These are phyloP conservation scores for Leccinum sublutescens DNA, from an alignment of 768 basidiomycete genomes.

Conservation along the genomic window DNA sequence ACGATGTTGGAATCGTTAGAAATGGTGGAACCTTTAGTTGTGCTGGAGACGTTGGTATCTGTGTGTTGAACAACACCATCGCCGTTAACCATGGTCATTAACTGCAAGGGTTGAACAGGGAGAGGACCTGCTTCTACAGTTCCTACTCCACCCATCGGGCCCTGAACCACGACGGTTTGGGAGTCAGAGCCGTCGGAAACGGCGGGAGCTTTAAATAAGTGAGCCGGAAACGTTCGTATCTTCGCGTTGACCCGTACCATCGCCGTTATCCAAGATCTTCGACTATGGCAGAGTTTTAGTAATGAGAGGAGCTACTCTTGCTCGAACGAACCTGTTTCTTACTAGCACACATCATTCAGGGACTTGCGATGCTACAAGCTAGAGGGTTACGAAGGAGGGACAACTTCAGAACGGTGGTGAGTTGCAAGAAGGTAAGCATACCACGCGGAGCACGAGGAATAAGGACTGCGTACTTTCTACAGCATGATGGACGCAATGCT, in stretches of 20 bases:
- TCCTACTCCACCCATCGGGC: no score
- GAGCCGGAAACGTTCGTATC: neutral
- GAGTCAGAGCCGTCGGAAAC: no score
- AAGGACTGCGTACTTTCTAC: neutral
- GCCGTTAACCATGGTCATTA: no score
- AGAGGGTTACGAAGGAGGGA: neutral
- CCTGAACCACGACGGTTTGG: no score
- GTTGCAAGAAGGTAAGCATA: neutral
- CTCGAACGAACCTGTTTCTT: slow-evolving; percentile 17
- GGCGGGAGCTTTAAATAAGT: no score
- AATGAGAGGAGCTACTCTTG: neutral
- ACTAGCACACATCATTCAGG: slow-evolving; percentile 14
- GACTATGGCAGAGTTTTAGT: slow-evolving; percentile 12
- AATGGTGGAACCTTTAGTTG: neutral
- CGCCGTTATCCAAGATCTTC: neutral
- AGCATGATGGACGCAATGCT: slow-evolving; percentile 9
- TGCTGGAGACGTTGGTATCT: neutral
- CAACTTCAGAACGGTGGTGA: neutral
- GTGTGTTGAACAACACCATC: no score
- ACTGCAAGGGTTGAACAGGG: no score
- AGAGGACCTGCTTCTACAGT: no score
- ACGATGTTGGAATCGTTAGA: neutral
- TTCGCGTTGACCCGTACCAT: neutral
- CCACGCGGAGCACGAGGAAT: neutral
- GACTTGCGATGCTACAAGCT: neutral